phyloP scores from a whole-genome alignment of 495 filamentous ascomycete genomes.

The Copromyces sp. region DNA sequence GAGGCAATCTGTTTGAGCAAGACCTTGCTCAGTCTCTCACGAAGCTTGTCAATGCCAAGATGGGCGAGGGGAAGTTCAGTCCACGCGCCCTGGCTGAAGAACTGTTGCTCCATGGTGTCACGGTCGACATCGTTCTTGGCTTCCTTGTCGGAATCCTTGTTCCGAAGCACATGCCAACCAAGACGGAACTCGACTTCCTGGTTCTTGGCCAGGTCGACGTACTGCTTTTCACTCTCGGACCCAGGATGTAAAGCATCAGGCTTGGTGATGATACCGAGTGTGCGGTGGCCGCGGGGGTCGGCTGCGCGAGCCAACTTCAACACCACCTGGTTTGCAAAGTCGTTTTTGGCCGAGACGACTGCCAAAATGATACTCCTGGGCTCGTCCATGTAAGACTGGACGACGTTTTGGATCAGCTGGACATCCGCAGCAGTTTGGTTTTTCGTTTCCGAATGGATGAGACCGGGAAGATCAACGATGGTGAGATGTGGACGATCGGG shows the following conservation, averaged over 20 bases:
- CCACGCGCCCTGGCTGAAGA: conserved; percentile 38
- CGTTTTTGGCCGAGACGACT: conserved; percentile 54
- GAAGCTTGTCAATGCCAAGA: conserved; percentile 40
- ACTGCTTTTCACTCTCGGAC: conserved; percentile 40
- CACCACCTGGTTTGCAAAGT: conserved; percentile 52
- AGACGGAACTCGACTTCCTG: conserved; percentile 50
- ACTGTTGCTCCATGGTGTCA: conserved; percentile 29
- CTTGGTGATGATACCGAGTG: conserved; percentile 80
- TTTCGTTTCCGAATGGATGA: conserved; percentile 47
- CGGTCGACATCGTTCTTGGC: conserved; percentile 27
- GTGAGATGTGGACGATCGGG: conserved; percentile 55
- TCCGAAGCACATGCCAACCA: conserved; percentile 65
- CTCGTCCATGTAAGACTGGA: conserved; percentile 51
- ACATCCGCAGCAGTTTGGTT: conserved; percentile 38
- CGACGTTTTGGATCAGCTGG: conserved; percentile 40
- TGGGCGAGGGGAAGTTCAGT: conserved; percentile 11
- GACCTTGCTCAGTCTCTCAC: conserved; percentile 44
- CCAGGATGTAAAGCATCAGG: conserved; percentile 51
- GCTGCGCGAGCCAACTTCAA: conserved; percentile 62
- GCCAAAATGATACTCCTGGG: conserved; percentile 52
- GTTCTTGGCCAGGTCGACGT: conserved; percentile 48
- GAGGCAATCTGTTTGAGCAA: conserved; percentile 44
- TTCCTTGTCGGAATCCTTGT: conserved; percentile 44
- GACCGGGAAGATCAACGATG: conserved; percentile 58
- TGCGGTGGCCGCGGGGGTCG: conserved; percentile 63